Evolutionary conservation across 495 filamentous ascomycete species (phyloP), one percentile per base, ranked within the genome.

Genomic region (Aspergillus mulundensis): DNA sequence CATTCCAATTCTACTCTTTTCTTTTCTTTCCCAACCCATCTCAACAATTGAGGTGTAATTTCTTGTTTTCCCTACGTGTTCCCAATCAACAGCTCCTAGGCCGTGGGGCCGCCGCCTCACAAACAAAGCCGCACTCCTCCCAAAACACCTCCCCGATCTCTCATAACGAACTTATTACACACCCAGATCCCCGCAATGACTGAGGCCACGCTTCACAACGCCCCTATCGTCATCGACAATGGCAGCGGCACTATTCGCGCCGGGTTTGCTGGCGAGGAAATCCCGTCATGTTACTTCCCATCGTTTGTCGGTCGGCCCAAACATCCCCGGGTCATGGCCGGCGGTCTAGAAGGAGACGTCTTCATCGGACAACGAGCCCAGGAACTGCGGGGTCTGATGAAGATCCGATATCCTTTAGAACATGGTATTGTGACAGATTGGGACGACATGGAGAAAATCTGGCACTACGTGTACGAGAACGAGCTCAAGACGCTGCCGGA

Each of bases 401-500:
- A 97, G 77, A 91, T 99, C 64, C 82, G 84, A 48, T 97, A 97
- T 66, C 94, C 94, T 40, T 79, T 99, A 53, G 95, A 97, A 70
- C 94, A 99, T 70, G 94, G 94, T 65, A 94, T 97, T 60, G 94
- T 99, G 44, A 99, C 94, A 57, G 92, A 99, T 73, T 99, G 94
- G 94, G 94, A 97, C 64, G 94, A 99, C 66, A 99, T 99, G 94
- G 94, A 97, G 77, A 87, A 89, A 71, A 99, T 99, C 73, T 99
- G 94, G 94, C 88, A 91, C 70, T 85, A 87, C 65, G 87, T 89
- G 48, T 90, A 89, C 70, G 82, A 84, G 56, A 87, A 87, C 66
- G 87, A 89, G 60, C 72, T 99, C 61, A 97, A 97, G 77, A 96
- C 93, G 23, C 80, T 96, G 64, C 95, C 91, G 65, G 94, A 97